phyloP scores from a whole-genome alignment of 106 monocot species.

The Dioscorea zingiberensis region DNA sequence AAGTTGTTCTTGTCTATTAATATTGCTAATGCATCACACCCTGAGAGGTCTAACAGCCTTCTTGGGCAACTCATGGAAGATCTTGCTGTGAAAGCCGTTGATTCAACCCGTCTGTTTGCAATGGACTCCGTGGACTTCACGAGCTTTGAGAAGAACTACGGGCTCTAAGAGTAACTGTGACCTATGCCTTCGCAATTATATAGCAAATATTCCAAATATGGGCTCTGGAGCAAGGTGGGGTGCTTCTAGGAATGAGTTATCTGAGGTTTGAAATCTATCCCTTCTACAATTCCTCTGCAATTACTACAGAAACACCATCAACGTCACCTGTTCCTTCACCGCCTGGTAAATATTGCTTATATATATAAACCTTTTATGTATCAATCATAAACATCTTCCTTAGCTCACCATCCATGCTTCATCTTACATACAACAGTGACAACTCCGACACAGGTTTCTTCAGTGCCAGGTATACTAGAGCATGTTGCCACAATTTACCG shows the following conservation, averaged over 20 bases:
- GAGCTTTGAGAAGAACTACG: neutral
- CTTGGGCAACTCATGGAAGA: neutral
- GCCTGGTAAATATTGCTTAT: neutral
- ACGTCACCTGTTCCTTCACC: neutral
- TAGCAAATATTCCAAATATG: neutral
- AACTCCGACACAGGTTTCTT: too few species aligned
- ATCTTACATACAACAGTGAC: too few species aligned
- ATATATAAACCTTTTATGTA: too few species aligned
- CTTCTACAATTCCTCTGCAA: neutral
- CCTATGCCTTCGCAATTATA: neutral
- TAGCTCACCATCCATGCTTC: too few species aligned
- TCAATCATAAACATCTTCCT: too few species aligned
- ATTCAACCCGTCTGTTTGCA: slow-evolving; percentile 1
- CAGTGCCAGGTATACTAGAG: too few species aligned
- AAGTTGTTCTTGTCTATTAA: neutral
- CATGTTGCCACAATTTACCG: too few species aligned
- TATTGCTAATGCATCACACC: neutral
- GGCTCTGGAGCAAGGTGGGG: neutral
- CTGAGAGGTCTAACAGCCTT: neutral
- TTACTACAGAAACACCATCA: neutral
- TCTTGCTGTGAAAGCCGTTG: neutral
- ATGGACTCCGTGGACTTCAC: neutral
- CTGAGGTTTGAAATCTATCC: neutral
- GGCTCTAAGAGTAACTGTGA: neutral
- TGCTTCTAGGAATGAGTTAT: neutral